Evolutionary conservation across 2,329 filamentous ascomycete genomes (phyloP).

Genomic region (Rhynchosporium graminicola): DNA sequence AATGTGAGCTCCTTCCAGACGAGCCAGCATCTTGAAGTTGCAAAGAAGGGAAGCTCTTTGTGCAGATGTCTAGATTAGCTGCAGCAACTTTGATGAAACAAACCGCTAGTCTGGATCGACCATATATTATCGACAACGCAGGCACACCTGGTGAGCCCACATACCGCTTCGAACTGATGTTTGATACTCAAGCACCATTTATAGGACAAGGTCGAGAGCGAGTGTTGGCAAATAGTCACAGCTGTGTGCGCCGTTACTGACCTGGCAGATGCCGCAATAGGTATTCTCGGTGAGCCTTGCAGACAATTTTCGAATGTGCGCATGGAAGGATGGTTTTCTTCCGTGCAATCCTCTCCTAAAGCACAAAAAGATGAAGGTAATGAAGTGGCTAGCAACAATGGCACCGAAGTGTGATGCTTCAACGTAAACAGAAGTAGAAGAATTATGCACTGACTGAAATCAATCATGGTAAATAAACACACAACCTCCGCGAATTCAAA

Average conservation of each 20-base stretch:
- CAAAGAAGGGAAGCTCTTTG: not conserved
- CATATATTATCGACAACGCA: not conserved
- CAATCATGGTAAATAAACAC: too few relatives aligned
- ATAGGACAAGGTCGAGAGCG: constrained; percentile 38
- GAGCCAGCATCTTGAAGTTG: not conserved
- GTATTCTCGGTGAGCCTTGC: not conserved
- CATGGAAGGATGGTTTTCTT: not conserved
- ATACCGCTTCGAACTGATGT: not conserved
- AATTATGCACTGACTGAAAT: too few relatives aligned
- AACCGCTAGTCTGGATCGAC: not conserved
- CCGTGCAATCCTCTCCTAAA: not conserved
- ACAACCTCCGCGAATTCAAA: too few relatives aligned
- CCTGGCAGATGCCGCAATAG: not conserved
- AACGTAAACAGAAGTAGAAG: too few relatives aligned
- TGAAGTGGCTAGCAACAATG: too few relatives aligned
- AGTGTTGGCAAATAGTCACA: not conserved
- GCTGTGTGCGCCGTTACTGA: not conserved
- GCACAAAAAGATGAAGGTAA: not conserved
- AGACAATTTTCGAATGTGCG: not conserved
- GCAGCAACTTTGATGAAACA: not conserved
- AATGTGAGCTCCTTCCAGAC: too few relatives aligned
- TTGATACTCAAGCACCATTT: not conserved
- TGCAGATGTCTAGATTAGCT: not conserved
- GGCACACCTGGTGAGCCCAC: not conserved
- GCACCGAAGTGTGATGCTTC: too few relatives aligned